Base-by-base conservation (phyloP, 1,284 basidiomycete species). In the Pseudozyma tsukubaensis region DNA sequence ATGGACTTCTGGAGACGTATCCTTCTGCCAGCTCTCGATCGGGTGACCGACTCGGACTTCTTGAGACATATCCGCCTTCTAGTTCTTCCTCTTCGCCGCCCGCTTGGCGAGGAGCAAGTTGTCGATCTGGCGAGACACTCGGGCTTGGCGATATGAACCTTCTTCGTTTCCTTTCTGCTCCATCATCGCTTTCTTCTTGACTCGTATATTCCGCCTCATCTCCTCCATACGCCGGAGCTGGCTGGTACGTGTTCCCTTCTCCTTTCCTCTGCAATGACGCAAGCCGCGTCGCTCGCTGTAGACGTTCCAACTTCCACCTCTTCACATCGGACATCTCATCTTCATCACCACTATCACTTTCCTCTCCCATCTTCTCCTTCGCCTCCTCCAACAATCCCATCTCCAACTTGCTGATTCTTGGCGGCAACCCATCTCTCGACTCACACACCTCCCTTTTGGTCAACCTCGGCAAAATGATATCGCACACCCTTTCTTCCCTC, bases 381-480 rank as follows among this genome's bases (percentile, higher is more conserved):
- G 54, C n/a, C 32, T 52, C 69, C 9, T 78, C 67, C 1, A 82
- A 90, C 89, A 96, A 89, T 0, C 92, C 93, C 72, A 92, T 90
- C 64, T 94, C 87, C 19, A 97, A 85, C 51, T 90, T 89, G 82
- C 92, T 94, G 83, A 69, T 68, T 29, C 83, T 59, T 7, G 83
- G 83, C 29, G 59, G 91, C 42, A 99, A 88, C 1, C 97, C 95
- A 58, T 94, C 92, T 21, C 90, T 92, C 79, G 97, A 94, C 86
- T 99, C 96, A 14, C 99, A 87, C 0, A 94, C 91, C 59, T 91
- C 89, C 18, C 97, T 89, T 86, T 92, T 94, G 2, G 90, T 90
- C 70, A 99, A 86, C 45, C 97, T 90, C 6, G 97, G 97, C 50
- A 99, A 86, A 77, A 98, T 98, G 77, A 94, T 92, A 85, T 99